Percentiles rank a stretch among this genome's conserved stretches.
Evolutionary conservation across 2,329 filamentous ascomycete species (phyloP).

Genomic region (Fusarium luffae): DNA sequence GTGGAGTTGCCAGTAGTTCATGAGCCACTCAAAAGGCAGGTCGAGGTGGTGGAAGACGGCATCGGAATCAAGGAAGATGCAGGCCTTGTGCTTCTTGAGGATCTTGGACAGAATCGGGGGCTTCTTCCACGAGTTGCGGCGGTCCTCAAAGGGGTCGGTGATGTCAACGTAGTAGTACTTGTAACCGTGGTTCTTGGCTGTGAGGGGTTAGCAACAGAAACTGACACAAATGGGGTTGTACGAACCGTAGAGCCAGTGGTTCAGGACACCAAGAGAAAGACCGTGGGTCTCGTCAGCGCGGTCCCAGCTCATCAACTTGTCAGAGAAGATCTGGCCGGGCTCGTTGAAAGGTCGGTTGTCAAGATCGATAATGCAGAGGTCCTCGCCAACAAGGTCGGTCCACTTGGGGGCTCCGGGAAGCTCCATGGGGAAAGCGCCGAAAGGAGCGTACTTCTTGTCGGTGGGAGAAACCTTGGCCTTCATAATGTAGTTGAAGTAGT

Average conservation of each 20-base stretch:
- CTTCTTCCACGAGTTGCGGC: constrained; percentile 61
- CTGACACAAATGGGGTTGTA: background rate
- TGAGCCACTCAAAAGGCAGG: constrained; percentile 59
- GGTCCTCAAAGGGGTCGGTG: constrained; percentile 51
- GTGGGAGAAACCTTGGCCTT: constrained; percentile 45
- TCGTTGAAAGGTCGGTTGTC: constrained; percentile 55
- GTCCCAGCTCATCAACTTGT: constrained; percentile 52
- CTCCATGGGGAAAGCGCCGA: constrained; percentile 49
- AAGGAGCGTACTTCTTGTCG: constrained; percentile 45
- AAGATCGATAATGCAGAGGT: constrained; percentile 59
- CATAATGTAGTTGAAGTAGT: constrained; percentile 50
- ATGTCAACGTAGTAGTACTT: constrained; percentile 59
- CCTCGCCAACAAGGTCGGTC: constrained; percentile 50
- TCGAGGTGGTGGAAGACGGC: constrained; percentile 58
- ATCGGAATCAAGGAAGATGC: constrained; percentile 59
- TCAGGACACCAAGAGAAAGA: constrained; percentile 55
- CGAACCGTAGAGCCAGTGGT: constrained; percentile 58
- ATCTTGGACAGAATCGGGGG: constrained; percentile 55
- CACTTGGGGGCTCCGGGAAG: constrained; percentile 48
- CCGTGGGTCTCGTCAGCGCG: constrained; percentile 49
- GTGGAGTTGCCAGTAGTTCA: constrained; percentile 59
- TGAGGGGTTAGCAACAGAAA: constrained; percentile 32
- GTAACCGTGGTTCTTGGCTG: constrained; percentile 60
- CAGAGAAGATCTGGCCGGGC: constrained; percentile 52
- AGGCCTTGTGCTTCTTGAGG: constrained; percentile 57